Conservation (phyloP, 2,329 filamentous ascomycete species). For the Colletotrichum agaves region DNA sequence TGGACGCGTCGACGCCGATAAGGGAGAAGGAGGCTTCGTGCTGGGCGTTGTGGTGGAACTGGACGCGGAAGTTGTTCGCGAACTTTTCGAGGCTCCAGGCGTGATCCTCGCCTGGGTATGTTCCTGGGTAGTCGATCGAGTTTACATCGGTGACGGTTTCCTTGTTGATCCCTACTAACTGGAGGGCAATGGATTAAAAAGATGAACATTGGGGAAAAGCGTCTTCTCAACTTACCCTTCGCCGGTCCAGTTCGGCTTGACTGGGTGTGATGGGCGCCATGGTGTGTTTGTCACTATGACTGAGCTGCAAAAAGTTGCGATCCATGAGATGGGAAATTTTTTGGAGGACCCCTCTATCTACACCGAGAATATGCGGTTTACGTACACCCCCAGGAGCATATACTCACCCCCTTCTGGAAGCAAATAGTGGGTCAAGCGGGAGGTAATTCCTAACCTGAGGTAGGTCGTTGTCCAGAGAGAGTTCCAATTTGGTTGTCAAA, state of each 20-base stretch:
- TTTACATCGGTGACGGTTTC: slow-evolving; percentile 92
- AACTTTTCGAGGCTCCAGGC: slow-evolving; percentile 82
- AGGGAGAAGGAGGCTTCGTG: slow-evolving; percentile 89
- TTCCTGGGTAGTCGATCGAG: slow-evolving; percentile 91
- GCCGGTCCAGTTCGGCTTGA: slow-evolving; percentile 67
- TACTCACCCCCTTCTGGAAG: slow-evolving; percentile 9
- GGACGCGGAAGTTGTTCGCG: slow-evolving; percentile 73
- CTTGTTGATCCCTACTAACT: slow-evolving; percentile 88
- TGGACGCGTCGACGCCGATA: slow-evolving; percentile 88
- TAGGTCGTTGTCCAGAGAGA: too few species aligned
- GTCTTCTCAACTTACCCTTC: slow-evolving; percentile 62
- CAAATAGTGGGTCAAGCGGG: background rate
- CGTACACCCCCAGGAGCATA: slow-evolving; percentile 24
- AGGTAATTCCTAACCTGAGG: too few species aligned
- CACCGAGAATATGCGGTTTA: slow-evolving; percentile 33
- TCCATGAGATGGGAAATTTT: slow-evolving; percentile 37
- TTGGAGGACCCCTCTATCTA: slow-evolving; percentile 38
- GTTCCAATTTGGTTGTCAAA: too few species aligned
- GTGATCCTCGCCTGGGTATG: slow-evolving; percentile 89
- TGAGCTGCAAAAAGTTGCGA: slow-evolving; percentile 35
- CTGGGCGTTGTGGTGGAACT: slow-evolving; percentile 85
- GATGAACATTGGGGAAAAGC: background rate
- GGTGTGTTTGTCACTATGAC: slow-evolving; percentile 37
- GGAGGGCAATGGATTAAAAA: slow-evolving; percentile 27
- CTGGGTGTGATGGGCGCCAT: slow-evolving; percentile 60